Evolutionary conservation across 176 grass and related monocot species (phyloP).

Genomic region (Bonia amplexicaulis): DNA sequence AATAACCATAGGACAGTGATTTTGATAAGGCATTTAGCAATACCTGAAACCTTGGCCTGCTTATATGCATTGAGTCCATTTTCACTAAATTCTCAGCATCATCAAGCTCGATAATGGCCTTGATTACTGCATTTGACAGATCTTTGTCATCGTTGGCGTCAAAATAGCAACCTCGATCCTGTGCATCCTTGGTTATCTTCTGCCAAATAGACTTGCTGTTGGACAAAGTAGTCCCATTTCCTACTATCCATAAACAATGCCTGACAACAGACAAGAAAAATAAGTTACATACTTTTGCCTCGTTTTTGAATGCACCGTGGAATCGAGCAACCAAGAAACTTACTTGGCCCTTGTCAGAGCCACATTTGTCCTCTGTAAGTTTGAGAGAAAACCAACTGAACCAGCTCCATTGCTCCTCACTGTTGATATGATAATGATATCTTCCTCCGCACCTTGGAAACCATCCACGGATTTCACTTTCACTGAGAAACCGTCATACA

Average conservation of each 20-base stretch:
- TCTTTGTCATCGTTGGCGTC: slow-evolving; percentile 33
- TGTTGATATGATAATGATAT: slow-evolving; percentile 62
- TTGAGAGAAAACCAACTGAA: slow-evolving; percentile 49
- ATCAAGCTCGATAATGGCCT: slow-evolving; percentile 25
- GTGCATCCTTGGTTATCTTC: slow-evolving; percentile 30
- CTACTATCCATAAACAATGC: slow-evolving; percentile 50
- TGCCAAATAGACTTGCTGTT: slow-evolving; percentile 41
- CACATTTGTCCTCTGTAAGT: slow-evolving; percentile 57
- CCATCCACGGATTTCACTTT: slow-evolving; percentile 55
- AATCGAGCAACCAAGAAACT: not conserved
- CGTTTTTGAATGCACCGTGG: not conserved
- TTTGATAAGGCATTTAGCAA: not conserved
- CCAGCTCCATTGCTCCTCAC: slow-evolving; percentile 49
- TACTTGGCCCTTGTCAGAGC: slow-evolving; percentile 63
- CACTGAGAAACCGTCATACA: slow-evolving; percentile 20
- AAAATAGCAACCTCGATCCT: slow-evolving; percentile 28
- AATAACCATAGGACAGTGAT: no score
- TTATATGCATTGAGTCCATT: slow-evolving; percentile 22
- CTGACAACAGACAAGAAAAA: not conserved
- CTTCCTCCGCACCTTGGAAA: slow-evolving; percentile 58
- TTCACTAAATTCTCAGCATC: slow-evolving; percentile 9
- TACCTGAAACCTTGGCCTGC: slow-evolving; percentile 20
- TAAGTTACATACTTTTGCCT: not conserved
- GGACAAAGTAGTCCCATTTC: slow-evolving; percentile 32
- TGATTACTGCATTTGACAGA: slow-evolving; percentile 20